Base-by-base conservation (phyloP, 2,329 filamentous ascomycete genomes). In the Shiraia bambusicola region DNA sequence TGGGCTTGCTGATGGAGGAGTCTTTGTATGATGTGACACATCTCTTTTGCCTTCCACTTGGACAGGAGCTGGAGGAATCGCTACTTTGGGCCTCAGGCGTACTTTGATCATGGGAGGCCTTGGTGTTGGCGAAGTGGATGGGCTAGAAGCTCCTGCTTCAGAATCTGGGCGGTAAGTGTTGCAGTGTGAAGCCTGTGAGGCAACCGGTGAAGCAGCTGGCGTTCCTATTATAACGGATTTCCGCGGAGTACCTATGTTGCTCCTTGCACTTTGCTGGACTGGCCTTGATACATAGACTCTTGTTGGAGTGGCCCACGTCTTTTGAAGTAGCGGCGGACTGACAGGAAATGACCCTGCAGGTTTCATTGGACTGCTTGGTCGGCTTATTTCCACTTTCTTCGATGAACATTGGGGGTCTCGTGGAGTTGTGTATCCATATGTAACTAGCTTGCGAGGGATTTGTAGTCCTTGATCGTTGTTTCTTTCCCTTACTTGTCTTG, bases 321-420 rank as follows among this genome's bases (percentile, higher is more conserved):
- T 37, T 30, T 65, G 57, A 6, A 42, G 36, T 6, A 58, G 27
- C 7, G 55, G 52, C 10, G 61, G 58, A 25, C 56, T 63, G 14
- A 43, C 34, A 1, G 63, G 61, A 28, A 63, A 65, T 4, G 60
- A 50, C 2, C 61, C 59, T 11, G 56, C 54, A 7, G 56, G 53
- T 10, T 47, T 45, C 8, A 37, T 47, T 22, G 46, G 45, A 12
- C 34, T 58, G 6, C 17, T 36, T 2, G 49, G 49, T 8, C 49
- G 40, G 16, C 33, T 51, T 4, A 38, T 16, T 11, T 45, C 30
- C 12, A 40, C 28, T 9, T 53, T 37, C 4, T 45, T 25, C 2
- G 45, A 32, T 14, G 39, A 12, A 7, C 29, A 28, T 12, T 32
- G 34, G n/a, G 28, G 37, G 4, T 34, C 30, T 7, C 11, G 32